phyloP scores from a whole-genome alignment of 305 asterid genomes.

The Fraxinus baroniana region DNA sequence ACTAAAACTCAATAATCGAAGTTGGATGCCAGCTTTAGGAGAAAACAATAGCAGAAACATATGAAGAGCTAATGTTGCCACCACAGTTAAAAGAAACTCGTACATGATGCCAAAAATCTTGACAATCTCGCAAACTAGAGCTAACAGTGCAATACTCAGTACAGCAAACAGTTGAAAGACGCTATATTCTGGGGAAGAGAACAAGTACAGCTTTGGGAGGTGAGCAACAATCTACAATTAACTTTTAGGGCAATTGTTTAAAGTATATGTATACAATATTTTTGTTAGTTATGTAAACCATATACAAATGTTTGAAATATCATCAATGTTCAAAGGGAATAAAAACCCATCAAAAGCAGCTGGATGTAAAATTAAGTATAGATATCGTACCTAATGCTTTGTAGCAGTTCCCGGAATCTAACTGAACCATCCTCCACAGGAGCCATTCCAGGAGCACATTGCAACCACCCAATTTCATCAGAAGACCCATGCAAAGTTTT shows the following conservation, averaged over 20 bases:
- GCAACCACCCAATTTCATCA: conserved; percentile 93
- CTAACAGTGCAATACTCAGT: background rate
- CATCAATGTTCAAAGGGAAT: conserved; percentile 4
- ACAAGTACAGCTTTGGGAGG: background rate
- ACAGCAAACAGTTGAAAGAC: background rate
- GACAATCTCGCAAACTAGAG: background rate
- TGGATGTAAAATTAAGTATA: background rate
- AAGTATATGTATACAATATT: background rate
- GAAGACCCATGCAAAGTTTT: conserved; percentile 77
- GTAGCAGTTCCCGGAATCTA: conserved; percentile 69
- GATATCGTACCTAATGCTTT: conserved; percentile 55
- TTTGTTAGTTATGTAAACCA: background rate
- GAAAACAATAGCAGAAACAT: background rate
- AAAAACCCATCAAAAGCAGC: conserved; percentile 5
- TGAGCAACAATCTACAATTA: background rate
- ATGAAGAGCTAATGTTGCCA: background rate
- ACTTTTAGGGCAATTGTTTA: background rate
- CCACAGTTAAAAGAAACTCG: background rate
- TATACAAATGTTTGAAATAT: background rate
- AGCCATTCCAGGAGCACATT: conserved; percentile 63
- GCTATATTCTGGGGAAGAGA: background rate
- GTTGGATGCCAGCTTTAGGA: background rate
- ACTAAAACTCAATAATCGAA: background rate
- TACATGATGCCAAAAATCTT: background rate
- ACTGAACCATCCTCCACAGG: conserved; percentile 80